Evolutionary conservation across 1,139 yeast species (phyloP).

Genomic region (Candida freyschussii): DNA sequence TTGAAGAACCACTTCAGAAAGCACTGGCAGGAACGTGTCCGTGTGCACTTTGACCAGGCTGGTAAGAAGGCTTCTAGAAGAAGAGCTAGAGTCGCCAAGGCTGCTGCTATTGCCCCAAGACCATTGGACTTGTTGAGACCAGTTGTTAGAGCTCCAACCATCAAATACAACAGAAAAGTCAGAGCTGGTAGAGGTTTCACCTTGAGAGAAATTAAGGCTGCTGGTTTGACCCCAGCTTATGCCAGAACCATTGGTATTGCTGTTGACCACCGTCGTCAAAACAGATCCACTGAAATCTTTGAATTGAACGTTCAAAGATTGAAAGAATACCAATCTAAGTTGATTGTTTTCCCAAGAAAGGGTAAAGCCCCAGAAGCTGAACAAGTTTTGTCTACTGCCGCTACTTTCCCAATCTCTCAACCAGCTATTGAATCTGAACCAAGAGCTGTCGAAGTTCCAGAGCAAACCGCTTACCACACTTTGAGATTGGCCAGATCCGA

Average conservation of each 20-base stretch:
- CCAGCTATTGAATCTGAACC: conserved; percentile 66
- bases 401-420: conserved; percentile 91
- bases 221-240: conserved; percentile 89
- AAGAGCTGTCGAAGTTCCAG: conserved; percentile 90
- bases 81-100: conserved; percentile 88
- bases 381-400: conserved; percentile 69
- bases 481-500: conserved; percentile 93
- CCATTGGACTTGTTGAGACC: conserved; percentile 97
- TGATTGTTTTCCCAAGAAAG: conserved; percentile 75
- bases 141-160: conserved; percentile 96
- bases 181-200: conserved; percentile 99
- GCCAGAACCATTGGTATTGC: conserved; percentile 99
- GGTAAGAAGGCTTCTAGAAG: conserved; percentile 98
- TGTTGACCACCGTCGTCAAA: conserved; percentile 99
- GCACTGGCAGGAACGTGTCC: conserved; percentile 99
- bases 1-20: conserved; percentile 96
- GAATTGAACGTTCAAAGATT: conserved; percentile 94
- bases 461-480: conserved; percentile 91
- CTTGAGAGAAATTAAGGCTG: conserved; percentile 97
- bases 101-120: conserved; percentile 95
- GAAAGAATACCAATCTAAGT: conserved; percentile 91
- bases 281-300: conserved; percentile 94
- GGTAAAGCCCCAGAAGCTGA: conserved; percentile 71
- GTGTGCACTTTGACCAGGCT: conserved; percentile 99
- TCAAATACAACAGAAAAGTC: conserved; percentile 98